Evolutionary conservation across 2,329 filamentous ascomycete species (phyloP), one percentile per base, ranked within the genome.

Genomic region (Monilinia laxa): DNA sequence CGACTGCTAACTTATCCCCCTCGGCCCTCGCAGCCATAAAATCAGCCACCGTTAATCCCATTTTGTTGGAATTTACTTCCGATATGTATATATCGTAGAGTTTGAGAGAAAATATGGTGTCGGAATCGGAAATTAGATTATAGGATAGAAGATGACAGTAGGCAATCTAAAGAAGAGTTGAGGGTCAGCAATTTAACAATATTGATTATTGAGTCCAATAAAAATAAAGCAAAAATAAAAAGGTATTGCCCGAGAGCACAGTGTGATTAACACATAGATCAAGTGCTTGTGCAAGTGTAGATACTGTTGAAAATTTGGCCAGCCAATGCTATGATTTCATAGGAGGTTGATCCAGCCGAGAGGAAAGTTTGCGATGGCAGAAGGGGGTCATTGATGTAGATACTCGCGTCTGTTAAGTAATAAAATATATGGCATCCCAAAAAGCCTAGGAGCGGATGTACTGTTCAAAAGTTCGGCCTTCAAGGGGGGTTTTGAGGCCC

Each of bases 1-100:
- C 62, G 38, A 66, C 51, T 28, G 55, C 56, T 55, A 49, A 23
- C 47, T 64, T 55, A 23, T 67, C 52, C 14, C 23, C 40, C 28
- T 53, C 65, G 11, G 56, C 49, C 31, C 51, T 25, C 6, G 67
- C 60, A 49, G 56, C 55, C 49, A 68, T 67, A 53, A 67, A 68
- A 16, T 68, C 54, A 6, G n/a, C 47, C 7, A 35, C 35, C 10
- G 45, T 60, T 18, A 45, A 42, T 53, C 23, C 64, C 64, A 65
- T 65, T 4, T 51, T 51, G 42, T 45, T n/a, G 51, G 18, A 23
- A 1, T 45, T 7, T 42, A 23, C 25, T 25, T 25, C 14, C 7
- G 31, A 16, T n/a, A 45, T 42, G 3, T 7, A 18, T 45, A 58
- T 45, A 9, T 18, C 28, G 51, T 47, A 38, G 18, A 18, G 2